Percentiles rank a stretch among this genome's conserved stretches.
phyloP scores from a whole-genome alignment of 345 rosid species.

The Erucastrum elatum region DNA sequence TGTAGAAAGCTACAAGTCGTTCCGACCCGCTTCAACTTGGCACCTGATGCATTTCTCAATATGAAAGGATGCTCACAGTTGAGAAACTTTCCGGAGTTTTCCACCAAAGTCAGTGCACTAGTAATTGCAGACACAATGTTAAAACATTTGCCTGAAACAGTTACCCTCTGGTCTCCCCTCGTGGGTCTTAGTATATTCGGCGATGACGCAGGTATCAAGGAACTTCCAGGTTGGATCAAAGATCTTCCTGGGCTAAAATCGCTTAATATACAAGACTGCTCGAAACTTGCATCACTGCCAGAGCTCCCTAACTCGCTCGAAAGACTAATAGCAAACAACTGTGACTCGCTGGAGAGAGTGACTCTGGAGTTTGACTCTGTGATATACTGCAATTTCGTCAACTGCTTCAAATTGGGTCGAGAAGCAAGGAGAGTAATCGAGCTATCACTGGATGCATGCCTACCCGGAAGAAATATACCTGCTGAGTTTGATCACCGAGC shows the following conservation, averaged over 20 bases:
- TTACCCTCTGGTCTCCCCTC: neutral
- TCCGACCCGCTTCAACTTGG: neutral
- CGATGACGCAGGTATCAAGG: neutral
- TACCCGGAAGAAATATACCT: neutral
- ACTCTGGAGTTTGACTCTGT: neutral
- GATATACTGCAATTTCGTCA: neutral
- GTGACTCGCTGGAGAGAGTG: constrained; percentile 12
- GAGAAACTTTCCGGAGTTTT: constrained; percentile 27
- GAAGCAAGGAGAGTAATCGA: constrained; percentile 19
- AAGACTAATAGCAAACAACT: neutral
- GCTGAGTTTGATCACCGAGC: constrained; percentile 7
- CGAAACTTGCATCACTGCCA: constrained; percentile 18
- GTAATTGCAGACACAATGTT: constrained; percentile 5
- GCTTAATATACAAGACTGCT: neutral
- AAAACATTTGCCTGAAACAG: neutral
- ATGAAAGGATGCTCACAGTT: neutral
- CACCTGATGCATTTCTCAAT: neutral
- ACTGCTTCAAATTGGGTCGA: neutral
- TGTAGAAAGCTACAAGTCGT: neutral
- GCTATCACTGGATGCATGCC: neutral
- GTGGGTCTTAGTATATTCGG: neutral
- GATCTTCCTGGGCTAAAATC: neutral
- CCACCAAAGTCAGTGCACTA: neutral
- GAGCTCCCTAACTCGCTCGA: constrained; percentile 16
- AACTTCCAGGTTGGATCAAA: neutral